Percentiles rank a stretch among this genome's conserved stretches.
Conservation (phyloP, 164 flowering plant species). For the Vitis vinifera region DNA sequence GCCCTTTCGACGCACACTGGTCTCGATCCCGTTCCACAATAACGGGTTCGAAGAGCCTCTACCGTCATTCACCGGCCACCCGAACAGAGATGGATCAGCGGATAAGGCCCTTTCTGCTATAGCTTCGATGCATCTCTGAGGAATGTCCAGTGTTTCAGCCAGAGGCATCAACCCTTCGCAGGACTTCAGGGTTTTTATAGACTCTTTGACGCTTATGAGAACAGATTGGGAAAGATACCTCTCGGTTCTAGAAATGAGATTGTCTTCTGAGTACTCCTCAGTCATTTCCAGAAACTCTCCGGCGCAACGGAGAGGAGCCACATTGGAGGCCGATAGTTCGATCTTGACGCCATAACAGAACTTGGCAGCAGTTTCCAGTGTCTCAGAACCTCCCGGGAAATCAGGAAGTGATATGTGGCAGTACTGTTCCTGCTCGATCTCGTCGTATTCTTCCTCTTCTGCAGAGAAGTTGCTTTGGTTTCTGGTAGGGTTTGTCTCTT, state of each 20-base stretch:
- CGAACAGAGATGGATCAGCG: conserved; percentile 63
- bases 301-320: conserved; percentile 80
- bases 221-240: conserved; percentile 51
- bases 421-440: conserved; percentile 19
- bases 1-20: conserved; percentile 24
- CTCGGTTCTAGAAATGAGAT: conserved; percentile 73
- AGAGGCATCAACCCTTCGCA: conserved; percentile 55
- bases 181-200: conserved; percentile 53
- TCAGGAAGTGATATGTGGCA: conserved; percentile 50
- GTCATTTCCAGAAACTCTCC: conserved; percentile 82
- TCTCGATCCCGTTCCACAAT: conserved; percentile 51
- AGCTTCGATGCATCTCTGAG: conserved; percentile 62
- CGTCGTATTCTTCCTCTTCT: conserved; percentile 27
- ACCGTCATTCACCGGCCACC: conserved; percentile 72
- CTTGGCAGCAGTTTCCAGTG: conserved; percentile 79
- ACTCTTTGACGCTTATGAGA: conserved; percentile 46
- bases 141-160: conserved; percentile 55
- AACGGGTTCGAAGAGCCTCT: conserved; percentile 25
- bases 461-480: conserved; percentile 4
- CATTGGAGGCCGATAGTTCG: conserved; percentile 55
- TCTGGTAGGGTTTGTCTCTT: conserved; percentile 35
- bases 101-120: conserved; percentile 47
- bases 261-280: conserved; percentile 68
- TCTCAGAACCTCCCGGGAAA: conserved; percentile 79
- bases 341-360: conserved; percentile 87